Base-by-base conservation (phyloP, 139 green algal species). In the Yamagishiella unicocca region DNA sequence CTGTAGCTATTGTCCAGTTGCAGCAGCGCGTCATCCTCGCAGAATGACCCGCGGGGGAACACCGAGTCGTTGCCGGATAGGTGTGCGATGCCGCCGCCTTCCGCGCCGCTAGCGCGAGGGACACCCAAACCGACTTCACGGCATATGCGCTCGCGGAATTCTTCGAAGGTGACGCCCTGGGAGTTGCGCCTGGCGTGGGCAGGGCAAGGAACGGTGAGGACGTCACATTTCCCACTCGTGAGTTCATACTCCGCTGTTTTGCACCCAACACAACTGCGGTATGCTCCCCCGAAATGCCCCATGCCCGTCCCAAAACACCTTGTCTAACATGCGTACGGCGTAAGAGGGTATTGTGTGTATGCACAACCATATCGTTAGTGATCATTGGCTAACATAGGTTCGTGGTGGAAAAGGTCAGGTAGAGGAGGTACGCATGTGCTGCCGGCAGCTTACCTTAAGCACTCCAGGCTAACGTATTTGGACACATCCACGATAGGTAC, bases 401-500 rank as follows among this genome's bases (percentile, higher is more conserved):
- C 24, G 1, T 40, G 29, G 29, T 71, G 10, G 17, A 38, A 27
- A n/a, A 71, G 62, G 43, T 29, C n/a, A n/a, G n/a, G n/a, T n/a
- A n/a, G n/a, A n/a, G n/a, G n/a, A n/a, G n/a, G n/a, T n/a, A n/a
- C n/a, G n/a, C n/a, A n/a, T n/a, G n/a, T n/a, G n/a, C n/a, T n/a
- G n/a, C n/a, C n/a, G n/a, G 50, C 17, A 58, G 17, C 50, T 17
- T 74, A 87, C 82, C 82, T 87, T 29, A 87, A 71, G 50, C 82
- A 87, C 0, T 79, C 67, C 50, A 80, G 5, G 35, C 67, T 81
- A 12, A 87, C 82, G 31, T 87, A 87, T 27, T 87, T 87, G 24
- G 82, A 80, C 0, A 87, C 82, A 24, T 87, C 61, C 2, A 86
- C 80, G 2, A 19, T 43, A 38, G 80, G 80, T 8, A 31, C 62